Evolutionary conservation across 805 yeast genomes (phyloP).

Genomic region (Ogataea nitratoaversa): DNA sequence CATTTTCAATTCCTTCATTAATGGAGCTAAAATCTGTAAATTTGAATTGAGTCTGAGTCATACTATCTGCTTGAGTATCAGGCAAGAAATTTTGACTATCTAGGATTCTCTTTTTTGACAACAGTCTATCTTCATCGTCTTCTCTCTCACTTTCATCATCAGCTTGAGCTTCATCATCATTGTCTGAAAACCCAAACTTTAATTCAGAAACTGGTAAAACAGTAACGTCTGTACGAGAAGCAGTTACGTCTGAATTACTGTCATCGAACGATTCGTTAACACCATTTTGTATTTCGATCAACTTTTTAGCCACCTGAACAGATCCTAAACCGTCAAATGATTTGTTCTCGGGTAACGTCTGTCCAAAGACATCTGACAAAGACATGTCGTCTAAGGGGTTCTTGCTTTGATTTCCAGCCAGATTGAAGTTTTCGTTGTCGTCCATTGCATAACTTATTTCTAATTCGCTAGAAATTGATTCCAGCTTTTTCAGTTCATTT

Average conservation of each 20-base stretch:
- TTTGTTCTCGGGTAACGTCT: slow-evolving; percentile 18
- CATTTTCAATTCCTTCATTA: slow-evolving; percentile 22
- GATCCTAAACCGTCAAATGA: slow-evolving; percentile 19
- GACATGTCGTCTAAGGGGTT: slow-evolving; percentile 19
- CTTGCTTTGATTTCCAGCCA: not conserved
- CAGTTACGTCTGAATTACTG: slow-evolving; percentile 16
- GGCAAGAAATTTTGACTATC: slow-evolving; percentile 29
- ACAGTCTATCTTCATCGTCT: no score
- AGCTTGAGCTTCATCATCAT: slow-evolving; percentile 15
- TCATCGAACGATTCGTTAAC: slow-evolving; percentile 12
- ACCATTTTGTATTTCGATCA: slow-evolving; percentile 12
- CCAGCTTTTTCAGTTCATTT: slow-evolving; percentile 2
- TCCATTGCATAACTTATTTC: slow-evolving; percentile 14
- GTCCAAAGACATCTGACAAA: slow-evolving; percentile 23
- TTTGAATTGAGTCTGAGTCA: slow-evolving; percentile 4
- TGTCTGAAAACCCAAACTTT: slow-evolving; percentile 6
- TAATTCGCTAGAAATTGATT: slow-evolving; percentile 2
- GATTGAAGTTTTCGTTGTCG: slow-evolving; percentile 2
- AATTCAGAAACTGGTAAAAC: not conserved
- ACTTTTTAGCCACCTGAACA: slow-evolving; percentile 14
- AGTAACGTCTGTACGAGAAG: not conserved
- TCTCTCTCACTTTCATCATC: slow-evolving; percentile 23
- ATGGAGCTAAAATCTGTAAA: slow-evolving; percentile 2
- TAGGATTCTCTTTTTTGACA: slow-evolving; percentile 11
- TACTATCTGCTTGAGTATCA: slow-evolving; percentile 28